These are phyloP conservation scores for Kodamaea plutei DNA, from an alignment of 1,139 yeast species.

Conservation along the genomic window DNA sequence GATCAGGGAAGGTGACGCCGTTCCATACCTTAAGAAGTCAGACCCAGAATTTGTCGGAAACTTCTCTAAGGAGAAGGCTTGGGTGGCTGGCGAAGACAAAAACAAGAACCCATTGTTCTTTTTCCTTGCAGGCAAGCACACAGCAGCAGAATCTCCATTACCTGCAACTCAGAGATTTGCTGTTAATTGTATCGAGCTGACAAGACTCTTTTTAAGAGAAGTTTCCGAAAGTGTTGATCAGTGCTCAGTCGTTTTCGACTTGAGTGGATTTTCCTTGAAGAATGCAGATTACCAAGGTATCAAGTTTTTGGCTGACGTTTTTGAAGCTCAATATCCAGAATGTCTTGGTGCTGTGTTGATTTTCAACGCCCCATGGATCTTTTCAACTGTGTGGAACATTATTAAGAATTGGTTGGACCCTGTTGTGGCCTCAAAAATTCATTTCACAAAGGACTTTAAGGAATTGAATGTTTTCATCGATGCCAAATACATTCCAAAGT, in stretches of 20 bases:
- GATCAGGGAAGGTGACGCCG: constrained; percentile 38
- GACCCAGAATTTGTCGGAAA: constrained; percentile 37
- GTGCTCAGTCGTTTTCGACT: constrained; percentile 40
- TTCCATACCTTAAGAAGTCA: constrained; percentile 28
- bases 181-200: constrained; percentile 38
- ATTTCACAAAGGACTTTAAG: constrained; percentile 36
- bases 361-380: constrained; percentile 50
- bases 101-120: constrained; percentile 36
- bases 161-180: constrained; percentile 40
- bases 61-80: constrained; percentile 35
- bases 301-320: constrained; percentile 42
- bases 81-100: constrained; percentile 38
- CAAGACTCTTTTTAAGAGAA: constrained; percentile 34
- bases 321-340: constrained; percentile 50
- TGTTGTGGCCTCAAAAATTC: constrained; percentile 42
- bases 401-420: constrained; percentile 47
- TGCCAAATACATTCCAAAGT: constrained; percentile 32
- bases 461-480: constrained; percentile 34
- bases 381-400: constrained; percentile 44
- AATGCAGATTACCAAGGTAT: constrained; percentile 44
- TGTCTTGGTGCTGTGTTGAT: constrained; percentile 38
- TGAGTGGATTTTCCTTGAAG: constrained; percentile 44
- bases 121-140: constrained; percentile 40
- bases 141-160: constrained; percentile 36
- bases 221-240: constrained; percentile 34